Evolutionary conservation across 177 flowering plant species (phyloP), one percentile per base, ranked within the genome.

Genomic region (Vitis hybrid): DNA sequence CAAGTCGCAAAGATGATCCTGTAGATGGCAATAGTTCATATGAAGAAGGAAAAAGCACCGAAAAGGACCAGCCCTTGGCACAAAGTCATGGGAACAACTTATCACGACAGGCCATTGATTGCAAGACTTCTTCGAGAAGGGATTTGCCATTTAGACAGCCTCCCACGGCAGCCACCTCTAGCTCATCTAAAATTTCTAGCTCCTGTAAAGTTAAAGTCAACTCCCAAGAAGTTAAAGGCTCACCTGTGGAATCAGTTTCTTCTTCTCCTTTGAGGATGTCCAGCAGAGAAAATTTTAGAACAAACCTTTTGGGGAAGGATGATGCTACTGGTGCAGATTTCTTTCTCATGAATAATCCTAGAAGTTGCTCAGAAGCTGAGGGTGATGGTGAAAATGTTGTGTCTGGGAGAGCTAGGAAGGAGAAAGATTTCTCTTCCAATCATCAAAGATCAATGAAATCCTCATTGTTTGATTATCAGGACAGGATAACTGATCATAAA

Each of bases 241-340:
- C 91, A 53, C 91, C 91, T 5, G 89, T 88, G n/a, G 87, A 83
- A 63, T 88, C 91, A 56, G 87, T 84, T 74, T 86, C 90, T 56
- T 88, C 91, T 35, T 84, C 90, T 71, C 89, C 91, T 65, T 55
- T 83, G 65, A 80, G 84, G 69, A 20, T 41, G 9, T 41, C 46
- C 46, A 41, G 46, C 8, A 41, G 9, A 41, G 9, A 41, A 41
- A 41, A 41, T 4, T 41, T 8, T 41, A 41, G 46, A 41, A 41
- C 46, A 41, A 41, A 41, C 8, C 46, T 41, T 41, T 41, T 41
- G 9, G 46, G 46, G 9, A 41, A 41, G 46, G 46, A 41, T 41
- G 46, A 41, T 41, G 46, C 9, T 35, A 35, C 46, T 35, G 46
- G 46, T 35, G 46, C 8, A 41, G 9, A 41, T 41, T 41, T 41